These are phyloP conservation scores for Diaporthe sp. DNA, from an alignment of 2,329 filamentous ascomycete genomes.

Conservation along the genomic window DNA sequence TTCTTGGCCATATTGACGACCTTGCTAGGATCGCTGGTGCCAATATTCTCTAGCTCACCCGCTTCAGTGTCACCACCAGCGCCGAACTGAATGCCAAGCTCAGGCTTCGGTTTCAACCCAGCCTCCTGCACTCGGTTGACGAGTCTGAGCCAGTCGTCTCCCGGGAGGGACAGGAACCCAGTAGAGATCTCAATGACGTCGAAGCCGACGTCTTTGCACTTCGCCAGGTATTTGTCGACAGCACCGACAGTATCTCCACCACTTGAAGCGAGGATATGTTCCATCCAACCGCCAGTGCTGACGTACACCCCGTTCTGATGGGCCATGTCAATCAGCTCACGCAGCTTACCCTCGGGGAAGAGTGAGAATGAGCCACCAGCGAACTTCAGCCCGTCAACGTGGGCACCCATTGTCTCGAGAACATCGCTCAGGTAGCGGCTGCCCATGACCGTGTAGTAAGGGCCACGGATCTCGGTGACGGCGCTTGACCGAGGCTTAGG, in stretches of 20 bases:
- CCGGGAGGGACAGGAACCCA: constrained; percentile 66
- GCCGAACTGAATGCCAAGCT: constrained; percentile 69
- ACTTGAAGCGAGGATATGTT: constrained; percentile 59
- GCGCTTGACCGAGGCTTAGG: constrained; percentile 61
- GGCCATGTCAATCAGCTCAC: constrained; percentile 62
- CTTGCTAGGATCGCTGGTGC: constrained; percentile 58
- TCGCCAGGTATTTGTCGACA: constrained; percentile 64
- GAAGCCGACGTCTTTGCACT: constrained; percentile 65
- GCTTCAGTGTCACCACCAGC: constrained; percentile 66
- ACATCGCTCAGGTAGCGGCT: constrained; percentile 65
- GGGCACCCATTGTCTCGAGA: constrained; percentile 66
- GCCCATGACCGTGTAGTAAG: constrained; percentile 68
- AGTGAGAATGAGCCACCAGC: constrained; percentile 65
- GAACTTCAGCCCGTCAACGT: constrained; percentile 69
- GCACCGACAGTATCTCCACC: constrained; percentile 42
- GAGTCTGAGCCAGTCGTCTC: constrained; percentile 65
- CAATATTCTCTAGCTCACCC: constrained; percentile 59
- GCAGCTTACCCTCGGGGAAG: constrained; percentile 58
- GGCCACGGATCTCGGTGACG: constrained; percentile 68
- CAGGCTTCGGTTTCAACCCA: constrained; percentile 65
- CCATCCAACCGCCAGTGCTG: constrained; percentile 68
- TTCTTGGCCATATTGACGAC: neutral
- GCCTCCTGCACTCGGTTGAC: constrained; percentile 59
- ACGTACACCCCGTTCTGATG: constrained; percentile 64
- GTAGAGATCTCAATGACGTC: constrained; percentile 67